These are phyloP conservation scores for Metschnikowia bowlesiae DNA, from an alignment of 805 yeast species.

Conservation along the genomic window DNA sequence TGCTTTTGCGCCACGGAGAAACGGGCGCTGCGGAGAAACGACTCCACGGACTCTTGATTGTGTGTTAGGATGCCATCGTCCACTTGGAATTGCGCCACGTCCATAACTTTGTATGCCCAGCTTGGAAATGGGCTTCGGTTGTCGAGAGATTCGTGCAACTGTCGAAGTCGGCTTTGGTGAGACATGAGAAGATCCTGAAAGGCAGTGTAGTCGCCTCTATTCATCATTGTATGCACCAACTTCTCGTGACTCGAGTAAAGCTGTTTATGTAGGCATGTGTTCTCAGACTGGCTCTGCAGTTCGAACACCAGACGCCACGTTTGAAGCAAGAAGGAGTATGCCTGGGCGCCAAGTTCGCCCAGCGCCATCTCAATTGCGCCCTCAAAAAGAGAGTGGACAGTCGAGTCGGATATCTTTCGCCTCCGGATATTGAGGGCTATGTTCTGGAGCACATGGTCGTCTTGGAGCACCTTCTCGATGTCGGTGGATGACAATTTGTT, in stretches of 20 bases:
- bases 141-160: neutral
- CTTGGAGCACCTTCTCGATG: slow-evolving; percentile 12
- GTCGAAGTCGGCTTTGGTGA: slow-evolving; percentile 1
- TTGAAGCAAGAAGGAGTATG: slow-evolving; percentile 18
- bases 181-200: slow-evolving; percentile 15
- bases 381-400: slow-evolving; percentile 17
- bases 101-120: slow-evolving; percentile 15
- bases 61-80: neutral
- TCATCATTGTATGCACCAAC: slow-evolving; percentile 26
- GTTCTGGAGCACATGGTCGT: slow-evolving; percentile 1
- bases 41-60: neutral
- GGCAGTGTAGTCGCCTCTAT: slow-evolving; percentile 20
- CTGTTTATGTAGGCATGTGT: neutral
- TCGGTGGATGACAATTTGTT: slow-evolving; percentile 4
- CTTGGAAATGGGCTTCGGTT: neutral
- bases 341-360: slow-evolving; percentile 15
- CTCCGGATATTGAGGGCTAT: slow-evolving; percentile 2
- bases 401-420: slow-evolving; percentile 7
- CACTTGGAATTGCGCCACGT: slow-evolving; percentile 18
- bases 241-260: slow-evolving; percentile 19
- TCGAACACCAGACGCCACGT: slow-evolving; percentile 24
- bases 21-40: slow-evolving; percentile 14
- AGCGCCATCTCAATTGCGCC: slow-evolving; percentile 23
- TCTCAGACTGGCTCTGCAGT: neutral
- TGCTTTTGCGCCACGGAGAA: slow-evolving; percentile 18